A percentile compares a stretch with the other conserved stretches of the same genome.
These are phyloP conservation scores for Coniochaeta sp. DNA, from an alignment of 2,329 filamentous ascomycete species.

Conservation along the genomic window DNA sequence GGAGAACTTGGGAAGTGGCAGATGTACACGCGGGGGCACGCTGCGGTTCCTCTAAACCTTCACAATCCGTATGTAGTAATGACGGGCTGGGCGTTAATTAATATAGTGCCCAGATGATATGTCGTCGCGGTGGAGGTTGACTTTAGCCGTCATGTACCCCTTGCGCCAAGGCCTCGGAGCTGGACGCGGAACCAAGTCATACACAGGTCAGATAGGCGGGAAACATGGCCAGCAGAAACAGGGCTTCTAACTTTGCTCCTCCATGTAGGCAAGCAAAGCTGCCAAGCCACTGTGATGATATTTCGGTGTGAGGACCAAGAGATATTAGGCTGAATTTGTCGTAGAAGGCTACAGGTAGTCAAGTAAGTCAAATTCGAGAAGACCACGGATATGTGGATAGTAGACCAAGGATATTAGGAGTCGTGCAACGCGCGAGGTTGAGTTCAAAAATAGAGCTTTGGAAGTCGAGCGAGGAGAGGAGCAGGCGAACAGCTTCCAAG, in stretches of 20 bases:
- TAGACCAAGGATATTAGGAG: background rate
- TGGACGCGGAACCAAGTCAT: background rate
- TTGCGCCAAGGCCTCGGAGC: background rate
- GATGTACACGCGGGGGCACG: background rate
- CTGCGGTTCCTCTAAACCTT: background rate
- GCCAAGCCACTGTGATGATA: background rate
- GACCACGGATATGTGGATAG: background rate
- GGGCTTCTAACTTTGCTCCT: background rate
- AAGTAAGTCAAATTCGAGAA: background rate
- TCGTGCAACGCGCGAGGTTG: too few relatives aligned
- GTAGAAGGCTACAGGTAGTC: background rate
- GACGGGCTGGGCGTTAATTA: background rate
- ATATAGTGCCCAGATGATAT: background rate
- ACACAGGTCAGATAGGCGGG: background rate
- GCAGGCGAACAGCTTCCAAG: too few relatives aligned
- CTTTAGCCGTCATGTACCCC: slow-evolving; percentile 1
- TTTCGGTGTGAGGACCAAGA: background rate
- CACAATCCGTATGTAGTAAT: background rate
- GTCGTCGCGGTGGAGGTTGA: background rate
- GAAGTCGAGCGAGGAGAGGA: background rate
- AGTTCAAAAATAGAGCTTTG: too few relatives aligned
- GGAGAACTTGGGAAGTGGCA: background rate
- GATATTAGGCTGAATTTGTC: background rate
- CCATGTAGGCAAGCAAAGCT: background rate
- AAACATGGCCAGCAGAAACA: background rate